These are phyloP conservation scores for Camellia oleifera DNA, from an alignment of 179 eudicot genomes.

Conservation along the genomic window DNA sequence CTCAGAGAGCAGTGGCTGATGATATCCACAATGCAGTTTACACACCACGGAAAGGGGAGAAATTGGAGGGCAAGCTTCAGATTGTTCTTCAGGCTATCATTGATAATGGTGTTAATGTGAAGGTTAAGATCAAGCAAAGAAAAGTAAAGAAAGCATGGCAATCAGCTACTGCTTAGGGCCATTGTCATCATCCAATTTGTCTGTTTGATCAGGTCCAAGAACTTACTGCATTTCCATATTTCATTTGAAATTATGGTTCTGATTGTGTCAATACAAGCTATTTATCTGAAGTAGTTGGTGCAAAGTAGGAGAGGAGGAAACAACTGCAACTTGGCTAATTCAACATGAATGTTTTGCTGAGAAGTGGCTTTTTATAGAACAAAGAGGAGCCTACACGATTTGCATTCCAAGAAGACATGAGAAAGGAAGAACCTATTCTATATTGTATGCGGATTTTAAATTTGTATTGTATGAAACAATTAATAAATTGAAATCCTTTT, in stretches of 20 bases:
- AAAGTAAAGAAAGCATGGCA: conserved; percentile 36
- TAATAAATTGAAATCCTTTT: no score
- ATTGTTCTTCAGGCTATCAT: conserved; percentile 66
- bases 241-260: neutral
- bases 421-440: no score
- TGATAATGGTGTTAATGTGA: conserved; percentile 60
- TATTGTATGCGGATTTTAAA: no score
- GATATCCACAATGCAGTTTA: conserved; percentile 83
- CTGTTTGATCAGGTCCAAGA: neutral
- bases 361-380: no score
- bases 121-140: conserved; percentile 73
- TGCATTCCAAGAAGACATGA: no score
- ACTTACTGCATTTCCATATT: neutral
- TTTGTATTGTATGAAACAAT: no score
- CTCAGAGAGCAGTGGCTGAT: conserved; percentile 87
- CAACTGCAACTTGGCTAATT: no score
- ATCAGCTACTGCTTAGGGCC: neutral
- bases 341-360: no score
- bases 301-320: no score
- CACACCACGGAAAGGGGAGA: conserved; percentile 85
- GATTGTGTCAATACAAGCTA: neutral
- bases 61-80: conserved; percentile 72
- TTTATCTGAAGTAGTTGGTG: no score
- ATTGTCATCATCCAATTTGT: neutral
- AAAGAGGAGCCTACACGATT: no score